These are phyloP conservation scores for Coprinopsis cinerea DNA, from an alignment of 768 basidiomycete species.

Conservation along the genomic window DNA sequence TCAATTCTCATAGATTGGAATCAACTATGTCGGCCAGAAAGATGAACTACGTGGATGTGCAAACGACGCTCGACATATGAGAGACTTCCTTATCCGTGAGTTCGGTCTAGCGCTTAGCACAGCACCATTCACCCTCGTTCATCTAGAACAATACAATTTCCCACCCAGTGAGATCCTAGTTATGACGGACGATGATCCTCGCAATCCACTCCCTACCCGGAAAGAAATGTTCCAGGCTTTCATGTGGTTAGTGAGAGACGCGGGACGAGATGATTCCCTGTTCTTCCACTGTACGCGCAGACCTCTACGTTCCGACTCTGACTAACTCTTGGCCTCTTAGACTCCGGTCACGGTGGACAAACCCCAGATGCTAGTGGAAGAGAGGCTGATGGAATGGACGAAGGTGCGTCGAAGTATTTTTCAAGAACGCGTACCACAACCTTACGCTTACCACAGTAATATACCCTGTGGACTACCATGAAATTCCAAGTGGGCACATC, in stretches of 20 bases:
- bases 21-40: slow-evolving; percentile 65
- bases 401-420: slow-evolving; percentile 27
- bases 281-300: slow-evolving; percentile 66
- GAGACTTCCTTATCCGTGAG: slow-evolving; percentile 59
- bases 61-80: slow-evolving; percentile 72
- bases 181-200: slow-evolving; percentile 57
- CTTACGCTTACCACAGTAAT: slow-evolving; percentile 45
- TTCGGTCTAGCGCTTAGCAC: slow-evolving; percentile 1
- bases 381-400: slow-evolving; percentile 74
- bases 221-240: slow-evolving; percentile 43
- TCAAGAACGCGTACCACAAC: background rate
- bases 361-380: slow-evolving; percentile 71
- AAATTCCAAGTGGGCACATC: slow-evolving; percentile 57
- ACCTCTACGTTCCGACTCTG: background rate
- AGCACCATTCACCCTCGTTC: background rate
- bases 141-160: slow-evolving; percentile 40
- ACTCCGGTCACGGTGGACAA: slow-evolving; percentile 96
- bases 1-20: slow-evolving; percentile 55
- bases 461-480: slow-evolving; percentile 87
- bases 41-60: slow-evolving; percentile 70
- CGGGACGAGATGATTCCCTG: slow-evolving; percentile 63
- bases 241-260: slow-evolving; percentile 61
- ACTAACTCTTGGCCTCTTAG: slow-evolving; percentile 25
- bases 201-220: slow-evolving; percentile 36
- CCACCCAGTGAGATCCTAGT: slow-evolving; percentile 58